phyloP scores from a whole-genome alignment of 306 rosid species.

The Cicer chorassanicum region DNA sequence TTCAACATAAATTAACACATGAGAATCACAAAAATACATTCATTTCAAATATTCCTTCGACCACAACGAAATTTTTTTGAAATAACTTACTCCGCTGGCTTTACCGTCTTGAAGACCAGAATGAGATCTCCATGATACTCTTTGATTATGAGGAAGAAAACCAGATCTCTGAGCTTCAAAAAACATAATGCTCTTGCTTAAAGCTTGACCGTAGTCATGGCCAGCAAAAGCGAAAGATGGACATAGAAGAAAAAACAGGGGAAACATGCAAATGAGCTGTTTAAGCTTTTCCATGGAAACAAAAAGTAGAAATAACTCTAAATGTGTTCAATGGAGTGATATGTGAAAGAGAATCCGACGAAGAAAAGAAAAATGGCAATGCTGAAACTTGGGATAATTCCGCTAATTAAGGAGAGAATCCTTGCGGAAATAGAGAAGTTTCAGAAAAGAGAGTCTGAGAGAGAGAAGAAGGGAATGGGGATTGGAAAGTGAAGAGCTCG shows the following conservation, averaged over 20 bases:
- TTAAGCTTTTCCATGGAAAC: constrained; percentile 55
- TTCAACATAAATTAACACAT: background rate
- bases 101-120: constrained; percentile 93
- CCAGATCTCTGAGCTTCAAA: constrained; percentile 99
- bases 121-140: constrained; percentile 88
- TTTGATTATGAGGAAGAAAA: constrained; percentile 71
- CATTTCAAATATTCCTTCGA: too few species aligned
- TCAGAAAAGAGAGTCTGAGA: background rate
- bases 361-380: constrained; percentile 45
- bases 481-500: constrained; percentile 55
- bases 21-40: too few species aligned
- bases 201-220: constrained; percentile 87
- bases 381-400: constrained; percentile 56
- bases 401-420: constrained; percentile 41
- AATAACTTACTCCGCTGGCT: constrained; percentile 70
- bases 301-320: background rate
- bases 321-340: constrained; percentile 1
- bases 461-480: constrained; percentile 44
- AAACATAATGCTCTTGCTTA: constrained; percentile 87
- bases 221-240: constrained; percentile 58
- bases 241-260: constrained; percentile 53
- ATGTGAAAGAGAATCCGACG: background rate
- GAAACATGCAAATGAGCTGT: constrained; percentile 48
- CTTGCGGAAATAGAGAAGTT: constrained; percentile 18
- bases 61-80: too few species aligned